A percentile compares a stretch with the other conserved stretches of the same genome.
Conservation (phyloP, 1,284 basidiomycete genomes). For the Uromyces viciae-fabae region DNA sequence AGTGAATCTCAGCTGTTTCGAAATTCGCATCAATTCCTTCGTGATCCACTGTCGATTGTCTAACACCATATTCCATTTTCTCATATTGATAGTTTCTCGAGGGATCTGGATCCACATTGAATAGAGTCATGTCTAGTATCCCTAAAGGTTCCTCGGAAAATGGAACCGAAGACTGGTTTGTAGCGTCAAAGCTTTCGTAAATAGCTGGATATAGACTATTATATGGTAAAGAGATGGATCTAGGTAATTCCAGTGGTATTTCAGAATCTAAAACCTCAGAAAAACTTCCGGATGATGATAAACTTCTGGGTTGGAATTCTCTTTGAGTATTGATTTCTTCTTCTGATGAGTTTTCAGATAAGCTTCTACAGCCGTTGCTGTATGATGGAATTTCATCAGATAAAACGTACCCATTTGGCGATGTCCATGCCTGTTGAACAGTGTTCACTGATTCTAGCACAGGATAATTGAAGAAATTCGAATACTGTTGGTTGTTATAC, state of each 20-base stretch:
- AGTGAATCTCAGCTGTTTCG: too few species aligned
- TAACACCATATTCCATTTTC: too few species aligned
- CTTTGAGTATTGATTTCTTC: background rate
- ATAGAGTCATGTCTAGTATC: too few species aligned
- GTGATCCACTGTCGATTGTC: too few species aligned
- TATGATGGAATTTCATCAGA: background rate
- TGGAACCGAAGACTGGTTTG: background rate
- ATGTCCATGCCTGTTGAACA: background rate
- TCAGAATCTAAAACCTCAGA: background rate
- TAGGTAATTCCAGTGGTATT: background rate
- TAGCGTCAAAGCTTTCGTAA: background rate
- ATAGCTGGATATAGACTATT: background rate
- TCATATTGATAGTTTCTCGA: too few species aligned
- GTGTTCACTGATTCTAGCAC: too few species aligned
- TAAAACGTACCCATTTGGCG: background rate
- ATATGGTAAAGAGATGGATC: background rate
- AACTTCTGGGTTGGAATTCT: background rate
- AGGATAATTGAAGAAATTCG: too few species aligned
- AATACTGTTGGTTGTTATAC: too few species aligned
- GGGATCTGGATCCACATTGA: too few species aligned
- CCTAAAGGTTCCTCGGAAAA: background rate
- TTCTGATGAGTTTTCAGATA: background rate
- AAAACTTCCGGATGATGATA: background rate
- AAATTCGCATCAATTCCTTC: too few species aligned
- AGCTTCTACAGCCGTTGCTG: background rate